These are phyloP conservation scores for Fraxinus nigra DNA, from an alignment of 305 asterid genomes.

Conservation along the genomic window DNA sequence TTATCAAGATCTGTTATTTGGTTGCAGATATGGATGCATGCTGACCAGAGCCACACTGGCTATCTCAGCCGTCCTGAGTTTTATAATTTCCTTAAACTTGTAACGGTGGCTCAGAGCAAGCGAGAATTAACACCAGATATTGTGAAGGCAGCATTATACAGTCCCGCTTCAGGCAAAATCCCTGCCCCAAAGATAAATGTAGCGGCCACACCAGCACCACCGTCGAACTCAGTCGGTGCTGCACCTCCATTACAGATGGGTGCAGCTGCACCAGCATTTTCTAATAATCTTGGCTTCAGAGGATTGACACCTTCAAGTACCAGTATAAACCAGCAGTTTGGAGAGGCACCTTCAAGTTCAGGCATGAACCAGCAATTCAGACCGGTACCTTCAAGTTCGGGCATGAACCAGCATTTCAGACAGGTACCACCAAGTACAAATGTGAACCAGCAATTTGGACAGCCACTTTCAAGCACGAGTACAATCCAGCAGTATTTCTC, in stretches of 20 bases:
- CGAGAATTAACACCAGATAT: conserved; percentile 87
- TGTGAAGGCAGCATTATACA: conserved; percentile 78
- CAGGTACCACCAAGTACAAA: conserved; percentile 28
- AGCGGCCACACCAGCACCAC: conserved; percentile 49
- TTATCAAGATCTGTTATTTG: conserved; percentile 5
- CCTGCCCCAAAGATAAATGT: conserved; percentile 81
- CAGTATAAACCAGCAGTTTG: conserved; percentile 32
- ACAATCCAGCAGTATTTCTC: conserved; percentile 62
- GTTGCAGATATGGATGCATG: conserved; percentile 86
- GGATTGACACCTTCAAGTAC: conserved; percentile 45
- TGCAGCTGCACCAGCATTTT: conserved; percentile 32
- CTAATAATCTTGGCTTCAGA: conserved; percentile 54
- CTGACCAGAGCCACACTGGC: conserved; percentile 67
- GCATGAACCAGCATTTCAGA: conserved; percentile 46
- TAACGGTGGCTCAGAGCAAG: conserved; percentile 95
- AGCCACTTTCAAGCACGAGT: conserved; percentile 42
- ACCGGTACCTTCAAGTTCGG: conserved; percentile 45
- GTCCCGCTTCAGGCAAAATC: conserved; percentile 86
- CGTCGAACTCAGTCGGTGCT: conserved; percentile 41
- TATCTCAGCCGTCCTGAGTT: conserved; percentile 76
- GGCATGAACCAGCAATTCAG: conserved; percentile 41
- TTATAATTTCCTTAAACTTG: conserved; percentile 91
- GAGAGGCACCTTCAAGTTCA: conserved; percentile 12
- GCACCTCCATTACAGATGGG: conserved; percentile 42
- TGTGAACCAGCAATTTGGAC: conserved; percentile 42